Percentiles rank a stretch among this genome's conserved stretches.
Conservation (phyloP, 2,329 filamentous ascomycete genomes). For the Clarireedia sp. region DNA sequence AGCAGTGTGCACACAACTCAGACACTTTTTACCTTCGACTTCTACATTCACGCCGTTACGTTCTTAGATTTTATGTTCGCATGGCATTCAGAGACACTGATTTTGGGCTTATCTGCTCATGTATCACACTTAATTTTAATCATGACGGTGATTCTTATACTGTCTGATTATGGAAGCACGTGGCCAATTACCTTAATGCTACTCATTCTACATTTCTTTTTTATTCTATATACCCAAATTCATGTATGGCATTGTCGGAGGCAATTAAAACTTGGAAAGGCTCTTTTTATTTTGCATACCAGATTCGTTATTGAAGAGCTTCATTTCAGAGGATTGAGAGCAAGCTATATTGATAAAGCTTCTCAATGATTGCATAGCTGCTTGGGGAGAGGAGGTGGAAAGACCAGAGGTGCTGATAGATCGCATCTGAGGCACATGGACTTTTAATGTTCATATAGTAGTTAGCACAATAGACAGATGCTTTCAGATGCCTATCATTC, state of each 20-base stretch:
- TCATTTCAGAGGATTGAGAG: background rate
- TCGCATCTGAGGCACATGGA: background rate
- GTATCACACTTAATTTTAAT: conserved; percentile 18
- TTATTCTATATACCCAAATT: conserved; percentile 29
- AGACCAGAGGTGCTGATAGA: background rate
- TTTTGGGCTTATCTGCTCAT: conserved; percentile 18
- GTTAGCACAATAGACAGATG: background rate
- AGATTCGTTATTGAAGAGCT: conserved; percentile 2
- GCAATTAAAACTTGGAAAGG: conserved; percentile 1
- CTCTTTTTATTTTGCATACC: conserved; percentile 2
- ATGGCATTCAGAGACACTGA: conserved; percentile 15
- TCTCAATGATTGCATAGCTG: background rate
- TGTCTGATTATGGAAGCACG: conserved; percentile 9
- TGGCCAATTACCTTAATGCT: conserved; percentile 7
- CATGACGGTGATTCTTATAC: conserved; percentile 10
- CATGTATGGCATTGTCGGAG: conserved; percentile 21
- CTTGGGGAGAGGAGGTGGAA: background rate
- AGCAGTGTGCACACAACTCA: background rate
- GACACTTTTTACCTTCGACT: conserved; percentile 7
- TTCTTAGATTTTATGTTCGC: conserved; percentile 22
- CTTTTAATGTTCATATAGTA: background rate
- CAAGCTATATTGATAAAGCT: conserved; percentile 1
- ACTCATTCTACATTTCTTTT: conserved; percentile 12
- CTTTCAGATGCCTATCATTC: background rate
- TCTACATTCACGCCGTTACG: conserved; percentile 21